Evolutionary conservation across 2,329 filamentous ascomycete species (phyloP), one percentile per base, ranked within the genome.

Genomic region (Elsinoe australis): DNA sequence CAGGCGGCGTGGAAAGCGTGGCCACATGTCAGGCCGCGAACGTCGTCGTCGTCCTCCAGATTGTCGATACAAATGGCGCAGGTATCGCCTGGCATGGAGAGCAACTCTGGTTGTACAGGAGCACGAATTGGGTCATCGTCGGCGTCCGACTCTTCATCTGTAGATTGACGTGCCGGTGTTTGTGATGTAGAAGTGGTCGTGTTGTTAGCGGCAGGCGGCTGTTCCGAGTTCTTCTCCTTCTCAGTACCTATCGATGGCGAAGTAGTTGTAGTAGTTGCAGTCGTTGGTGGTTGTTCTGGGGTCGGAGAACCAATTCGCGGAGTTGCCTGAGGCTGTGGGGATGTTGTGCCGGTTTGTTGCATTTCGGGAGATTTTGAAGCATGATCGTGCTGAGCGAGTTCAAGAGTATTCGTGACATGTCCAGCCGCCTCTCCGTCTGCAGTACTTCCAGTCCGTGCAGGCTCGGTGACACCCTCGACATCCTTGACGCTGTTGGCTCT

Each of bases 1-100:
- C 92, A 98, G 31, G 84, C 86, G 44, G 88, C 89, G 64, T 98
- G 92, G 77, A 96, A 98, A 47, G 90, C 89, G 66, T 98, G 92
- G n/a, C 92, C 92, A 61, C 92, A 98, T 3, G 87, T 88, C 52
- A 98, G 71, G 2, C 92, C 92, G 56, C 92, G 86, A 42, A 98
- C 82, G 62, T 98, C 90, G 58, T 96, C 92, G 54, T 95, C 87
- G 54, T 96, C 87, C 64, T 98, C 92, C 14, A 98, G 77, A 0
- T 79, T 83, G 61, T 98, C 92, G 55, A 98, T 83, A 65, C 92
- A 98, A 58, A 98, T 96, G 44, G 92, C 92, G 66, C 92, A 98
- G 1, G 87, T 85, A 62, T 98, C 92, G 34, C 90, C 92, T 0
- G 87, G 85, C 46, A 83, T 83, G 19, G 80, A 80, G 51, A 94